Evolutionary conservation across 2,329 filamentous ascomycete genomes (phyloP), one percentile per base, ranked within the genome.

Genomic region (Venturia effusa): DNA sequence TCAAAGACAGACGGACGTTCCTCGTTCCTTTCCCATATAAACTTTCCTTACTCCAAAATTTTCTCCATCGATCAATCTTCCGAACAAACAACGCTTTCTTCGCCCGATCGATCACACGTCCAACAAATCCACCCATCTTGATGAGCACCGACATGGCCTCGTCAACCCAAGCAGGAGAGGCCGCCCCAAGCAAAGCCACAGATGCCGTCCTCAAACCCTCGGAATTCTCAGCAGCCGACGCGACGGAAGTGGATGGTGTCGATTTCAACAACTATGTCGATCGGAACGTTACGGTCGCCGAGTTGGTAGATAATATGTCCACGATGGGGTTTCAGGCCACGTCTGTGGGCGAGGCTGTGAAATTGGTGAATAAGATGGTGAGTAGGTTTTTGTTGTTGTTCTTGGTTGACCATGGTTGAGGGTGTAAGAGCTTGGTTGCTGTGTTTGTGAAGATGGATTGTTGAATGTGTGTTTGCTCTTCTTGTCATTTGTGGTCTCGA

Each of bases 301-400:
- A 97, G 73, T 81, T 99, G 68, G 83, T 94, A 30, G 80, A 86
- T 64, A 87, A 88, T 66, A 94, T 97, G 87, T 83, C 83, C 63
- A 82, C 86, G 75, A 97, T 96, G 88, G 94, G 89, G 19, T 92
- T 92, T 70, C 89, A 92, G 74, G 88, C 88, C 34, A 88, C 83
- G 64, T 88, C 90, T 24, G 87, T 97, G 69, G 88, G 87, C 40
- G 90, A 96, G 71, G 94, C 93, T 15, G 87, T 94, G 67, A 83
- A 89, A 66, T 96, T 97, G 71, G 92, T 99, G 74, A 94, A 99
- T 72, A 87, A 90, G 67, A 99, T 99, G 94, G 92, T 96, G 79
- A 72, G 40, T 62, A 1, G n/a, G n/a, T n/a, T 19, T 32, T 30
- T 17, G 13, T 41, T 41, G 3, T 22, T 19, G 13, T 27, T 27